Evolutionary conservation across 768 basidiomycete genomes (phyloP).

Genomic region (Lactarius pseudohatsudake): DNA sequence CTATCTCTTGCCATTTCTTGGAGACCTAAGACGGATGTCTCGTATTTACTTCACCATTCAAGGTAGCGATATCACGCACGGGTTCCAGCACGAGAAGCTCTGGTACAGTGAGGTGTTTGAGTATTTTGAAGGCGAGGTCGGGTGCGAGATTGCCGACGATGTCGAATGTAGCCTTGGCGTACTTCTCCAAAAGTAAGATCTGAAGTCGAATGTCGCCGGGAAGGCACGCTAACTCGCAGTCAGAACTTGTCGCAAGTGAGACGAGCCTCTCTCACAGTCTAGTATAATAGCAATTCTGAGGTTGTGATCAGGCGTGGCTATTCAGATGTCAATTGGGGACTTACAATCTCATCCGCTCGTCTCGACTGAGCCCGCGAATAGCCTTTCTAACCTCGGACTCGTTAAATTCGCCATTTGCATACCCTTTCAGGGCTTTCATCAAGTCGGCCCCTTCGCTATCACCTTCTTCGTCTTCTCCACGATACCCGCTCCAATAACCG

Average conservation of each 20-base stretch:
- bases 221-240: conserved; percentile 54
- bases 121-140: conserved; percentile 60
- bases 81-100: conserved; percentile 61
- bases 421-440: conserved; percentile 48
- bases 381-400: conserved; percentile 69
- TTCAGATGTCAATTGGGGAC: conserved; percentile 35
- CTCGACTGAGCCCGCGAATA: conserved; percentile 57
- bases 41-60: neutral
- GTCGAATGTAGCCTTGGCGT: conserved; percentile 79
- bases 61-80: conserved; percentile 38
- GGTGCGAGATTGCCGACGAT: conserved; percentile 71
- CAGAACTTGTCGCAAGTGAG: conserved; percentile 22
- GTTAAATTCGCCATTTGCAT: conserved; percentile 56
- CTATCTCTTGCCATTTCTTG: conserved; percentile 45
- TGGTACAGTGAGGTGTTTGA: conserved; percentile 56
- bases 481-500: conserved; percentile 75
- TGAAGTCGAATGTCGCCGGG: conserved; percentile 85
- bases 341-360: conserved; percentile 74
- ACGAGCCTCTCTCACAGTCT: conserved; percentile 45
- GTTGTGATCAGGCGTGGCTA: conserved; percentile 13
- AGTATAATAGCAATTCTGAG: conserved; percentile 59
- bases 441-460: conserved; percentile 51
- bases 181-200: conserved; percentile 82
- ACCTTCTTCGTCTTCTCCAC: conserved; percentile 48
- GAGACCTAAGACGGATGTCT: conserved; percentile 38